A percentile compares a stretch with the other conserved stretches of the same genome.
Conservation (phyloP, 345 rosid genomes). For the Eucalyptus sp. region DNA sequence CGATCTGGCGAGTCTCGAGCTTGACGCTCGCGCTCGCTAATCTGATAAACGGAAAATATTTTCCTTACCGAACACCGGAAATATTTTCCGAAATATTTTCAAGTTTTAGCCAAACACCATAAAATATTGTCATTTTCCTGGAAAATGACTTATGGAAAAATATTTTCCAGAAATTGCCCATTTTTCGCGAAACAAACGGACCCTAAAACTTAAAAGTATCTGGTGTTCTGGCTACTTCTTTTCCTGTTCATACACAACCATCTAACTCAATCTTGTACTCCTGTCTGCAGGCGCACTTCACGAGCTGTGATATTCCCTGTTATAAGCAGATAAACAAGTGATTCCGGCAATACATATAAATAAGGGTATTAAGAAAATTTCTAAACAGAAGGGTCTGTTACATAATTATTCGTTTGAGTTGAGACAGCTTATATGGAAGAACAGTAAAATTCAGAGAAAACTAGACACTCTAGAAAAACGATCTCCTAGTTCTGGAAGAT, state of each 20-base stretch:
- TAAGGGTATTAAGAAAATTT: neutral
- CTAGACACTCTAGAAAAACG: neutral
- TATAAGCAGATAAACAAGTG: neutral
- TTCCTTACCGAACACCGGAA: no score
- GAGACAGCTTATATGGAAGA: no score
- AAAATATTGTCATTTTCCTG: no score
- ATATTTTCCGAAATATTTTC: no score
- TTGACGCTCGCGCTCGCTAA: no score
- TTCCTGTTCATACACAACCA: neutral
- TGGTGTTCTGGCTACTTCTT: neutral
- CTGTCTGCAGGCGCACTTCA: constrained; percentile 47
- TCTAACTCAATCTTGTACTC: constrained; percentile 31
- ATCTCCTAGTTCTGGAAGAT: neutral
- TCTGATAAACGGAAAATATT: no score
- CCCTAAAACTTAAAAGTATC: neutral
- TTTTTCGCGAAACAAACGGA: no score
- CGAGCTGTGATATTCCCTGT: constrained; percentile 45
- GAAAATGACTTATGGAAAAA: no score
- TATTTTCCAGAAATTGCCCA: no score
- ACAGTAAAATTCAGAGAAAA: neutral
- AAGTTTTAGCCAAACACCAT: no score
- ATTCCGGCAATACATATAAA: neutral
- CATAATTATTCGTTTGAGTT: neutral
- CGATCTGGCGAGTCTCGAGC: no score
- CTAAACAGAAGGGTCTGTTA: neutral